Evolutionary conservation across 1,284 basidiomycete genomes (phyloP).

Genomic region (Tremellales sp.): DNA sequence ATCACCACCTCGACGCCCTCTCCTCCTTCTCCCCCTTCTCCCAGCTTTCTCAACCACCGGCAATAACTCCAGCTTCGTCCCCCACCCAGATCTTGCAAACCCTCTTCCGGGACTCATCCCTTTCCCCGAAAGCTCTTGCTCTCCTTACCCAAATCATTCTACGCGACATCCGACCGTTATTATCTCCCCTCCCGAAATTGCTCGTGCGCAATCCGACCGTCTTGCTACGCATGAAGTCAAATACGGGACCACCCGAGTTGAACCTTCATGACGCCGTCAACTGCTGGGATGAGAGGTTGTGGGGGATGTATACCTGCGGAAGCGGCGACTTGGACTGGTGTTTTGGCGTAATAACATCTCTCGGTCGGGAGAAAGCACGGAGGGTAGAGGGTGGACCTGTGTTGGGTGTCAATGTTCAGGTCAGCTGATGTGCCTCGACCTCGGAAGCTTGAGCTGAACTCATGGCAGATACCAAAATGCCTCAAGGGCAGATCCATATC

Average conservation of each 20-base stretch:
- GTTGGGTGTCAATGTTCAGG: slow-evolving; percentile 58
- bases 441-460: slow-evolving; percentile 1
- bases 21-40: slow-evolving; percentile 65
- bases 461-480: slow-evolving; percentile 69
- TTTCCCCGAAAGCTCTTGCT: slow-evolving; percentile 60
- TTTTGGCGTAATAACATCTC: slow-evolving; percentile 49
- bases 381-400: slow-evolving; percentile 35
- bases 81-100: slow-evolving; percentile 22
- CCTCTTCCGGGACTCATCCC: slow-evolving; percentile 18
- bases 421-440: slow-evolving; percentile 31
- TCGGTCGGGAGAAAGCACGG: background rate
- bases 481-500: slow-evolving; percentile 61
- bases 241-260: slow-evolving; percentile 52
- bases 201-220: slow-evolving; percentile 28
- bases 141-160: slow-evolving; percentile 77
- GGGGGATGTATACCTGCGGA: slow-evolving; percentile 55
- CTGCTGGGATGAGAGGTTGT: slow-evolving; percentile 66
- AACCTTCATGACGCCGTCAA: slow-evolving; percentile 63
- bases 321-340: slow-evolving; percentile 58
- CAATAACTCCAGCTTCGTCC: background rate
- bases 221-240: slow-evolving; percentile 32
- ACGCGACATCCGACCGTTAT: slow-evolving; percentile 70
- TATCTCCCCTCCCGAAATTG: slow-evolving; percentile 59
- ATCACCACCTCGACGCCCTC: slow-evolving; percentile 65
- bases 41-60: slow-evolving; percentile 39